These are phyloP conservation scores for Alloteropsis semialata DNA, from an alignment of 176 grass and related monocot species.

Conservation along the genomic window DNA sequence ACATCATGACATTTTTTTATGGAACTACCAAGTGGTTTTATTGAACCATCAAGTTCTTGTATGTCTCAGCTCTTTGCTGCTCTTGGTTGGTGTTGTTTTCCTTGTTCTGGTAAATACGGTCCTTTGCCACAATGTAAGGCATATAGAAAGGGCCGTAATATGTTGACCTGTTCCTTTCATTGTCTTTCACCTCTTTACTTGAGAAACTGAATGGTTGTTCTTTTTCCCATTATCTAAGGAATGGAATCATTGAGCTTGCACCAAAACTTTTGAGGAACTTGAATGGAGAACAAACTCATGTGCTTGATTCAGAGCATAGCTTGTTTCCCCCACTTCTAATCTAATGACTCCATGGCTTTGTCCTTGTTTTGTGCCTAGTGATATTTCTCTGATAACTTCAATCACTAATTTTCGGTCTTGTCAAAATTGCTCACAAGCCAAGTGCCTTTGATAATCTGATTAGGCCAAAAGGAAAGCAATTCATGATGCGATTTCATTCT, in stretches of 20 bases:
- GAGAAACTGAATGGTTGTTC: background rate
- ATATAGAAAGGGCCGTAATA: background rate
- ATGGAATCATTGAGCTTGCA: background rate
- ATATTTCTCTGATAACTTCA: background rate
- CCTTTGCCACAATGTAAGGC: background rate
- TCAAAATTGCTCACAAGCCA: background rate
- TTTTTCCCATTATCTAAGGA: background rate
- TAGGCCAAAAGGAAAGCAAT: background rate
- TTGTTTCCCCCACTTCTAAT: background rate
- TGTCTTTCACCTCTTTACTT: background rate
- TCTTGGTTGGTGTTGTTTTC: background rate
- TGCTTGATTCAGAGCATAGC: background rate
- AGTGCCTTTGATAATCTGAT: background rate
- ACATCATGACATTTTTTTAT: background rate
- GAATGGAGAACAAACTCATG: background rate
- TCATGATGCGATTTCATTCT: background rate
- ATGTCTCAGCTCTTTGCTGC: background rate
- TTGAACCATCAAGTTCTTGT: constrained; percentile 6
- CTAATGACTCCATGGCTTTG: background rate
- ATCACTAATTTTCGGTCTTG: background rate
- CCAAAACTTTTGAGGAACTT: constrained; percentile 10
- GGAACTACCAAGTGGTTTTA: background rate
- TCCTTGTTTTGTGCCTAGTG: background rate
- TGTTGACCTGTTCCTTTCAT: background rate
- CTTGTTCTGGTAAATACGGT: background rate